Conservation (phyloP, 805 yeast genomes). For the Kodamaea kakaduensis region DNA sequence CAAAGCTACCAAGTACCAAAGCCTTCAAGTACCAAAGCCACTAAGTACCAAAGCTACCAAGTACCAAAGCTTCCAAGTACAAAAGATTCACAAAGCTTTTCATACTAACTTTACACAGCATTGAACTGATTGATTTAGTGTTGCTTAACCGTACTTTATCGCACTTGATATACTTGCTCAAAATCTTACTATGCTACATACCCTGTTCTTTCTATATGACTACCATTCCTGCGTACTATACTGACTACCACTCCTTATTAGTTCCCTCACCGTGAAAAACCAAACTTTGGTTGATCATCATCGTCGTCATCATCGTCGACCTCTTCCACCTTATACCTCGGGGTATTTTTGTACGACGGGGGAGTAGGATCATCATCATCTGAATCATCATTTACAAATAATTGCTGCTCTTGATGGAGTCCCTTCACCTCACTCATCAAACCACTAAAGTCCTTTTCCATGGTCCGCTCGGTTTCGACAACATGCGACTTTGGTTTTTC, state of each 20-base stretch:
- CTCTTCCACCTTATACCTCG: too few species aligned
- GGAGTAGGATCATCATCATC: constrained; percentile 6
- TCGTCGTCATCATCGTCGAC: constrained; percentile 28
- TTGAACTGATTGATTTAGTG: too few species aligned
- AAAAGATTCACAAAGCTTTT: too few species aligned
- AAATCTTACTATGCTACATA: too few species aligned
- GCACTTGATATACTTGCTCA: too few species aligned
- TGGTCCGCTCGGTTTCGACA: constrained; percentile 3
- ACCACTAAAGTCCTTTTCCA: constrained; percentile 13
- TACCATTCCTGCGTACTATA: background rate
- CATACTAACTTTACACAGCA: too few species aligned
- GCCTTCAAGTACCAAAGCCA: too few species aligned
- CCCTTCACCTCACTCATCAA: constrained; percentile 12
- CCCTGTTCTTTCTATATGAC: too few species aligned
- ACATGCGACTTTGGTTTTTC: background rate
- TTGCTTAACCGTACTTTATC: too few species aligned
- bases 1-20: too few species aligned
- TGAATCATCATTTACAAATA: constrained; percentile 8
- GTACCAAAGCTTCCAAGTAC: too few species aligned
- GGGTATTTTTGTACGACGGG: constrained; percentile 1
- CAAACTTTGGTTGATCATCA: constrained; percentile 32
- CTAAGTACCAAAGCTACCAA: too few species aligned
- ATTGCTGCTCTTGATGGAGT: constrained; percentile 3
- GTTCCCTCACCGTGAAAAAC: constrained; percentile 23
- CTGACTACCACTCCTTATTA: background rate